A percentile compares a stretch with the other conserved stretches of the same genome.
phyloP scores from a whole-genome alignment of 2,329 filamentous ascomycete species.

The Metarhizium robertsii region DNA sequence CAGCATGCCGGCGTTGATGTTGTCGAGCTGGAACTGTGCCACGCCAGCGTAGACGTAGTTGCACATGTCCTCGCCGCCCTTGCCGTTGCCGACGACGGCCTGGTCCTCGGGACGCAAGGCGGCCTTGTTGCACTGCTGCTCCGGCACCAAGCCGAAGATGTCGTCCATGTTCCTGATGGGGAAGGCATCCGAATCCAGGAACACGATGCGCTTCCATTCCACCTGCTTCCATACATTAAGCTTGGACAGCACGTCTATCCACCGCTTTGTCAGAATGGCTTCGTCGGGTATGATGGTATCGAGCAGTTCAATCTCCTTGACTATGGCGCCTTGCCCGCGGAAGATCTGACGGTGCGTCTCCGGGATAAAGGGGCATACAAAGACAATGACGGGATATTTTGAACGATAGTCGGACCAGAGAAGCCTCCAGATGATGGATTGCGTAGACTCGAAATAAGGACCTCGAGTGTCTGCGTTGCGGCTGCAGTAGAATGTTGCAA shows the following conservation, averaged over 20 bases:
- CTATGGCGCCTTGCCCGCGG: not conserved
- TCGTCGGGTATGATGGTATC: slow-evolving; percentile 1
- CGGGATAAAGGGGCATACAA: slow-evolving; percentile 3
- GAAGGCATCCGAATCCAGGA: slow-evolving; percentile 2
- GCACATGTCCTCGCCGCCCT: slow-evolving; percentile 1
- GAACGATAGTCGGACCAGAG: slow-evolving; percentile 2
- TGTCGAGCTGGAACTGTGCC: slow-evolving; percentile 1
- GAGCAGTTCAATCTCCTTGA: slow-evolving; percentile 2
- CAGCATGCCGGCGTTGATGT: slow-evolving; percentile 4
- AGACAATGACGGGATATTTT: slow-evolving; percentile 1
- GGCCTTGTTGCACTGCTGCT: not conserved
- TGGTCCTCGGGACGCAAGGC: not conserved
- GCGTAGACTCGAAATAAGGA: not conserved
- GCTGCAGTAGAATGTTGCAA: slow-evolving; percentile 2
- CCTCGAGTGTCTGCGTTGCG: not conserved
- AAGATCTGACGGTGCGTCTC: not conserved
- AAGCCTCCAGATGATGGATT: slow-evolving; percentile 2
- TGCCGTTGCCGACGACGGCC: not conserved
- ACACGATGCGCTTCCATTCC: slow-evolving; percentile 2
- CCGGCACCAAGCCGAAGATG: not conserved
- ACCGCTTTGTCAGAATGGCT: slow-evolving; percentile 1
- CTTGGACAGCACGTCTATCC: slow-evolving; percentile 3
- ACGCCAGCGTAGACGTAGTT: slow-evolving; percentile 2
- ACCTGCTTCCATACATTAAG: slow-evolving; percentile 1
- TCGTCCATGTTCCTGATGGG: slow-evolving; percentile 1